These are phyloP conservation scores for Rhytidhysteron rufulum DNA, from an alignment of 2,329 filamentous ascomycete species.

Conservation along the genomic window DNA sequence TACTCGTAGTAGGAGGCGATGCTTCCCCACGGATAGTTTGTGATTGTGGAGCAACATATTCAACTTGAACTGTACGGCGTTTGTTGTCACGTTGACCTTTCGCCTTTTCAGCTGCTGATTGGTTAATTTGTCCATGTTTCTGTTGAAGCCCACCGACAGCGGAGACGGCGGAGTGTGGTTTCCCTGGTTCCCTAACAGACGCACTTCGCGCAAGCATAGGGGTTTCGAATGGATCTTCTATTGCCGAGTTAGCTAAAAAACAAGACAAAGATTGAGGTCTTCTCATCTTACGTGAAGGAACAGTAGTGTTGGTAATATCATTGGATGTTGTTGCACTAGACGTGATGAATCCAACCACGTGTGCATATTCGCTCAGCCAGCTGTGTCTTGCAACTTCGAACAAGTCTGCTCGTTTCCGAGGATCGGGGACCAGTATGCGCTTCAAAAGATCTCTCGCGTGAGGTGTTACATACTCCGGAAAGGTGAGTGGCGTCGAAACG, in stretches of 20 bases:
- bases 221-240: conserved; percentile 54
- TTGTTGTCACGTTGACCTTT: conserved; percentile 77
- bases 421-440: conserved; percentile 91
- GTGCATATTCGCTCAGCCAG: conserved; percentile 96
- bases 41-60: conserved; percentile 90
- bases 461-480: conserved; percentile 97
- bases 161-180: conserved; percentile 51
- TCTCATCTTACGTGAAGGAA: conserved; percentile 52
- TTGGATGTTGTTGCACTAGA: conserved; percentile 85
- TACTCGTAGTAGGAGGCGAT: conserved; percentile 31
- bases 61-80: conserved; percentile 90
- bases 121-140: conserved; percentile 71
- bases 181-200: conserved; percentile 84
- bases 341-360: conserved; percentile 94
- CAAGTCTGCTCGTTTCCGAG: conserved; percentile 87
- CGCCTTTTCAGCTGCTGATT: conserved; percentile 58
- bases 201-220: conserved; percentile 75
- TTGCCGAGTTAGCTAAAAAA: conserved; percentile 10
- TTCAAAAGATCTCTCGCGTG: conserved; percentile 90
- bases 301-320: conserved; percentile 78
- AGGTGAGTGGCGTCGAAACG: conserved; percentile 91
- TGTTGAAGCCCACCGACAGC: conserved; percentile 60
- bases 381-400: conserved; percentile 98
- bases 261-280: conserved; percentile 5
- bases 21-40: conserved; percentile 71